Conservation (phyloP, 129 eudicot genomes). For the Glebionis coronaria region DNA sequence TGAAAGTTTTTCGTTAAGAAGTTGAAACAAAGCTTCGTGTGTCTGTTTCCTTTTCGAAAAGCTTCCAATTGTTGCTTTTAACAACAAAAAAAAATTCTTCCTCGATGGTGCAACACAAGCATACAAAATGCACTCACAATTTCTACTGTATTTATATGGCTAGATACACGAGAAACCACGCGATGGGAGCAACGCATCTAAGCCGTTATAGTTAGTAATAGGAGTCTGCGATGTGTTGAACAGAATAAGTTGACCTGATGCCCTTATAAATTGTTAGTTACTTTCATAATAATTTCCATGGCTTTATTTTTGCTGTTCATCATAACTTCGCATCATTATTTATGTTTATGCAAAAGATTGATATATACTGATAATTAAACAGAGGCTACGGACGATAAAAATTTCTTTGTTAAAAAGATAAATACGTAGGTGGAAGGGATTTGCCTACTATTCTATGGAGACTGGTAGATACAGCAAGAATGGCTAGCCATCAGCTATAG, state of each 20-base stretch:
- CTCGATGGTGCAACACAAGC: not conserved
- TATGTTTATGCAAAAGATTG: too few relatives aligned
- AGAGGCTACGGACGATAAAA: too few relatives aligned
- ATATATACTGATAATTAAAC: not conserved
- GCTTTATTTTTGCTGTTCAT: not conserved
- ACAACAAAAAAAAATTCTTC: not conserved
- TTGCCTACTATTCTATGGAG: too few relatives aligned
- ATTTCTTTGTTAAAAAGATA: too few relatives aligned
- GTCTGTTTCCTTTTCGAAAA: slow-evolving; percentile 6
- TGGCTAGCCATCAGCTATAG: too few relatives aligned
- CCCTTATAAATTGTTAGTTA: not conserved
- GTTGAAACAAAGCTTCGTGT: not conserved
- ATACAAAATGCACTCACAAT: slow-evolving; percentile 10
- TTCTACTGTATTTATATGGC: not conserved
- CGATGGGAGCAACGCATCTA: not conserved
- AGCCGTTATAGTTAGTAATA: not conserved
- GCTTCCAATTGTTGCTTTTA: slow-evolving; percentile 10
- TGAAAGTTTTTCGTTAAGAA: not conserved
- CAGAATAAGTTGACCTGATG: not conserved
- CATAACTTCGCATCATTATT: too few relatives aligned
- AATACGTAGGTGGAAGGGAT: too few relatives aligned
- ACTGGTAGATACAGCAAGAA: too few relatives aligned
- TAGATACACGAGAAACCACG: not conserved
- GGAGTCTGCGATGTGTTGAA: not conserved
- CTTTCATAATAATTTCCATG: not conserved